These are phyloP conservation scores for Kurtzmaniella quercitrusa DNA, from an alignment of 1,139 yeast species.

Conservation along the genomic window DNA sequence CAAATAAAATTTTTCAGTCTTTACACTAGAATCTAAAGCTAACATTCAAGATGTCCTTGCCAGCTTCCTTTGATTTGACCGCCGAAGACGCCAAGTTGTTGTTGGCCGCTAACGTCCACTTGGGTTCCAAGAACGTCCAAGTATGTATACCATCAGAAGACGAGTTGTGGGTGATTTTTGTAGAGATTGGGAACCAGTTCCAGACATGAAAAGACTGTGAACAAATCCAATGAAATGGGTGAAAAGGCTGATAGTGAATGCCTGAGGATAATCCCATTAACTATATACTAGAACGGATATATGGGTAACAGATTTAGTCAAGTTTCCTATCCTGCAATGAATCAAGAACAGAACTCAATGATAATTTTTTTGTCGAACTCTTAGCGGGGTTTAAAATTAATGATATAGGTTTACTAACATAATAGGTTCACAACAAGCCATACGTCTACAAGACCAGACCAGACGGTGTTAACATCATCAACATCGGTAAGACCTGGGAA, in stretches of 20 bases:
- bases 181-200: neutral
- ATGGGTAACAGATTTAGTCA: too few species aligned
- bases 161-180: slow-evolving; percentile 1
- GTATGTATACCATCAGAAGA: slow-evolving; percentile 44
- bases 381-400: neutral
- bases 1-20: slow-evolving; percentile 12
- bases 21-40: slow-evolving; percentile 9
- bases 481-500: slow-evolving; percentile 99
- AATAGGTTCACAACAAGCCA: slow-evolving; percentile 95
- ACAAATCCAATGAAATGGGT: neutral
- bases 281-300: too few species aligned
- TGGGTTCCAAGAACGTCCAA: slow-evolving; percentile 99
- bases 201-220: neutral
- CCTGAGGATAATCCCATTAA: too few species aligned
- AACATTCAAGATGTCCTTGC: slow-evolving; percentile 61
- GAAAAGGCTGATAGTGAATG: too few species aligned
- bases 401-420: slow-evolving; percentile 30
- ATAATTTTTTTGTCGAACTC: neutral
- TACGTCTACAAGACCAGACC: slow-evolving; percentile 99
- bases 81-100: slow-evolving; percentile 99
- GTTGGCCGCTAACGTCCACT: slow-evolving; percentile 99
- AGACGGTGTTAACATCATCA: slow-evolving; percentile 98
- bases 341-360: neutral
- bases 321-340: neutral
- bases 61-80: slow-evolving; percentile 88